Percentiles rank a stretch among this genome's conserved stretches.
These are phyloP conservation scores for Ustilago bromivora DNA, from an alignment of 1,284 basidiomycete species.

Conservation along the genomic window DNA sequence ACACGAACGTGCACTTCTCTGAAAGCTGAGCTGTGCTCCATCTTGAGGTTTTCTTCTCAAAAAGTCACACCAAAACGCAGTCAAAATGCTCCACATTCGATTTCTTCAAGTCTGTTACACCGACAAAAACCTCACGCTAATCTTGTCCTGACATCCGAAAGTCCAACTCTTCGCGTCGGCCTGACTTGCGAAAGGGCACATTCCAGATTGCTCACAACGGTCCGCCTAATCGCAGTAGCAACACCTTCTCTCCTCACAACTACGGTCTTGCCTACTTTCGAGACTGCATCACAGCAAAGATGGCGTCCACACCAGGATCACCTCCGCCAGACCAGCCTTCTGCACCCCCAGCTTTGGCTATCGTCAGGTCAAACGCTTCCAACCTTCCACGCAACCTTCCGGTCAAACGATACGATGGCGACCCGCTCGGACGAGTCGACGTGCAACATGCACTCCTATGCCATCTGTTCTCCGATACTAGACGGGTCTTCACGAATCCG, in stretches of 20 bases:
- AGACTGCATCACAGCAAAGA: neutral
- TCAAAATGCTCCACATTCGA: constrained; percentile 31
- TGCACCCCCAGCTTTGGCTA: constrained; percentile 26
- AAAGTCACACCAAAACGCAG: constrained; percentile 20
- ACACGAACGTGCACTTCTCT: constrained; percentile 8
- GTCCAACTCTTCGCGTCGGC: constrained; percentile 11
- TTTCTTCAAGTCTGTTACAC: constrained; percentile 21
- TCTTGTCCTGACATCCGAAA: constrained; percentile 20
- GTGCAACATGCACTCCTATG: constrained; percentile 86
- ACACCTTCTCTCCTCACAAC: neutral
- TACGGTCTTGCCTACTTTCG: neutral
- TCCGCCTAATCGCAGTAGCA: neutral
- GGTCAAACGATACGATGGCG: constrained; percentile 67
- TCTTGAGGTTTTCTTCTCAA: constrained; percentile 20
- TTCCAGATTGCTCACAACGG: constrained; percentile 4
- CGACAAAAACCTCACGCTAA: neutral
- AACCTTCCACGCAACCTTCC: constrained; percentile 63
- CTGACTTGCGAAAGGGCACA: constrained; percentile 15
- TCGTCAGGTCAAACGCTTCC: constrained; percentile 38
- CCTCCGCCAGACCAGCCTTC: constrained; percentile 23
- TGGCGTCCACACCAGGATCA: constrained; percentile 21
- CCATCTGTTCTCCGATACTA: constrained; percentile 80
- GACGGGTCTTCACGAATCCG: constrained; percentile 79
- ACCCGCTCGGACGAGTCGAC: constrained; percentile 72
- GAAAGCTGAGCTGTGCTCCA: neutral